These are phyloP conservation scores for Escallonia rubra DNA, from an alignment of 129 eudicot species.

Conservation along the genomic window DNA sequence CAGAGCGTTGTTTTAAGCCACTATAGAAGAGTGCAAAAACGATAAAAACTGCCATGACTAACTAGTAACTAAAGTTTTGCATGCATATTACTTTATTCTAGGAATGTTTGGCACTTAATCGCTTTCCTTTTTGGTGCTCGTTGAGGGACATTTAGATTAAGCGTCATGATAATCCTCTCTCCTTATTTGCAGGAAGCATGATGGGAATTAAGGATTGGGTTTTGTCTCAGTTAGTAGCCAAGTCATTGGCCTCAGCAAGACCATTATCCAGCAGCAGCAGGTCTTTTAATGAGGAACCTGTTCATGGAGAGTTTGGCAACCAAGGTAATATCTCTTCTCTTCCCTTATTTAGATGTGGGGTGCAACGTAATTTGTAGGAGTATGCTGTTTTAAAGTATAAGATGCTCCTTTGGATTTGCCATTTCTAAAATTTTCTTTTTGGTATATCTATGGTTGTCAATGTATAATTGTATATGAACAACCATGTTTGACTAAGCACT, in stretches of 20 bases:
- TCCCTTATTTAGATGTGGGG: background rate
- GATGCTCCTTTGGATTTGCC: background rate
- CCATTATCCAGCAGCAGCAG: conserved; percentile 61
- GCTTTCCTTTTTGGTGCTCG: background rate
- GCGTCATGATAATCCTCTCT: conserved; percentile 8
- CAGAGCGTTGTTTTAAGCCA: background rate
- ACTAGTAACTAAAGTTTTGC: background rate
- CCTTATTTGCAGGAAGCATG: conserved; percentile 48
- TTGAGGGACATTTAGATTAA: background rate
- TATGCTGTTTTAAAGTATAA: background rate
- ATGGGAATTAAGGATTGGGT: conserved; percentile 95
- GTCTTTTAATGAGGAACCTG: conserved; percentile 49
- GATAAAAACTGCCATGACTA: too few species aligned
- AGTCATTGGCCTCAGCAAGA: conserved; percentile 61
- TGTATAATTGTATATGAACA: too few species aligned
- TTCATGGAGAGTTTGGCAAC: conserved; percentile 34
- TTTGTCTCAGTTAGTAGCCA: conserved; percentile 73
- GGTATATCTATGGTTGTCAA: too few species aligned
- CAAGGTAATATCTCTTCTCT: conserved; percentile 33
- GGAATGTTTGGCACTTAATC: background rate
- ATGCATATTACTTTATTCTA: background rate
- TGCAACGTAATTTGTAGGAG: background rate
- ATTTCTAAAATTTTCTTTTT: background rate
- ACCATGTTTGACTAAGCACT: too few species aligned
- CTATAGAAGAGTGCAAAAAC: background rate